Conservation (phyloP, 1,139 yeast species). For the Chernovozyma sophiae-reginae region DNA sequence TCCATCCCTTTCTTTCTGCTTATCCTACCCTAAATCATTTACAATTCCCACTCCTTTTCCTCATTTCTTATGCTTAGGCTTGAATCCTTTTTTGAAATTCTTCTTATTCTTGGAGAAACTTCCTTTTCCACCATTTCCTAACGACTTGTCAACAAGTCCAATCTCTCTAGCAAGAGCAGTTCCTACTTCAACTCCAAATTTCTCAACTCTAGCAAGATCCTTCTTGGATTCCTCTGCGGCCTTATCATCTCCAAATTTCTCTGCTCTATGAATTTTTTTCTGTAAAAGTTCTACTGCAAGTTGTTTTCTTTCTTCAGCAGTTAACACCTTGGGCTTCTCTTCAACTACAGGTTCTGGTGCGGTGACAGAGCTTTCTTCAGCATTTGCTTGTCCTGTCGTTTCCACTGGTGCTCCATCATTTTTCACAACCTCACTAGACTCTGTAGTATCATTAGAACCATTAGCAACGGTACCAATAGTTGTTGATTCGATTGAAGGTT, state of each 20-base stretch:
- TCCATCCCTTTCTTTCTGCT: too few species aligned
- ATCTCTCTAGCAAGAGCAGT: conserved; percentile 66
- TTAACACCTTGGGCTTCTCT: conserved; percentile 36
- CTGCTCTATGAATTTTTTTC: conserved; percentile 67
- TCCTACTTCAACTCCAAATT: conserved; percentile 75
- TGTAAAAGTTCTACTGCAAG: conserved; percentile 65
- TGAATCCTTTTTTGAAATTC: conserved; percentile 9
- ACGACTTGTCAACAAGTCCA: conserved; percentile 45
- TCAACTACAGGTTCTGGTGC: conserved; percentile 13
- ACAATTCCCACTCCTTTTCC: too few species aligned
- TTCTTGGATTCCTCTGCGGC: conserved; percentile 50
- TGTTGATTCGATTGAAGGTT: conserved; percentile 7
- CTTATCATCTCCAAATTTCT: conserved; percentile 69
- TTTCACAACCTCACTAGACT: conserved; percentile 13
- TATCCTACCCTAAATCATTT: too few species aligned
- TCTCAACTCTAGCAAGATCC: conserved; percentile 68
- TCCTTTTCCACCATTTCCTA: conserved; percentile 17
- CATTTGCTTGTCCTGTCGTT: conserved; percentile 7
- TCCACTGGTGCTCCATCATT: too few species aligned
- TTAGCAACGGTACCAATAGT: conserved; percentile 16
- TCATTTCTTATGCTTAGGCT: conserved; percentile 11
- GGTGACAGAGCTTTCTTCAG: conserved; percentile 5
- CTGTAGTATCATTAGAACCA: conserved; percentile 11
- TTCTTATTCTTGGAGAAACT: conserved; percentile 7
- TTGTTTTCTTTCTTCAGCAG: conserved; percentile 67